Base-by-base conservation (phyloP, 1,139 yeast species). In the Pneumocystis oryctolagi region DNA sequence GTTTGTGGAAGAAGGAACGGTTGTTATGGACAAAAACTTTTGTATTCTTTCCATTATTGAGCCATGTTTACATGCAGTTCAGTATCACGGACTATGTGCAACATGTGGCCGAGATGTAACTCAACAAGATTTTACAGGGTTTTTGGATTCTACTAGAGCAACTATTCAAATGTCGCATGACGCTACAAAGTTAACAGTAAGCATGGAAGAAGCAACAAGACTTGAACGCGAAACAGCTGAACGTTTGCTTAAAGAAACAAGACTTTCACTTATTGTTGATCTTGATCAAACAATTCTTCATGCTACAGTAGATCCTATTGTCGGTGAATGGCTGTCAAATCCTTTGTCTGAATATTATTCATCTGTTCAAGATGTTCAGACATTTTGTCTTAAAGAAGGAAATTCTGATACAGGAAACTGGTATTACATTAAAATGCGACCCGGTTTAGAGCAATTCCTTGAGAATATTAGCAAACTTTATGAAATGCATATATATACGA, bases 221-320 rank as follows among this genome's bases (percentile, higher is more conserved):
- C 83, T 92, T 63, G 98, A 90, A 71, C 81, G 82, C 65, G 77
- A 76, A 58, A 80, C 92, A 61, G 82, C 88, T 3, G 77, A 79
- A 64, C 77, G 87, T 65, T 78, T 94, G 62, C 74, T 84, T 4
- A 73, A 78, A 35, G 87, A 84, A 64, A 77, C 80, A 66, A 89
- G 87, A 71, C 78, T 92, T 68, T 89, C 92, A 58, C 78, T 92
- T 65, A 98, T 92, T 61, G 99, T 92, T 14, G 99, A 92, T 77
- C 78, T 92, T 67, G 99, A 92, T 75, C 98, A 94, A 74, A 94
- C 98, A 0, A 95, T 92, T 6, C 92, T 92, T 55, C 99, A 92
- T 72, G 96, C 97, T 55, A 92, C 97, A 3, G 97, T 90, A 31
- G 98, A 92, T 72, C 97, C 97, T 0, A 89, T 97, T 0, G 95